These are phyloP conservation scores for Oryza punctata DNA, from an alignment of 176 grass and related monocot genomes.

Conservation along the genomic window DNA sequence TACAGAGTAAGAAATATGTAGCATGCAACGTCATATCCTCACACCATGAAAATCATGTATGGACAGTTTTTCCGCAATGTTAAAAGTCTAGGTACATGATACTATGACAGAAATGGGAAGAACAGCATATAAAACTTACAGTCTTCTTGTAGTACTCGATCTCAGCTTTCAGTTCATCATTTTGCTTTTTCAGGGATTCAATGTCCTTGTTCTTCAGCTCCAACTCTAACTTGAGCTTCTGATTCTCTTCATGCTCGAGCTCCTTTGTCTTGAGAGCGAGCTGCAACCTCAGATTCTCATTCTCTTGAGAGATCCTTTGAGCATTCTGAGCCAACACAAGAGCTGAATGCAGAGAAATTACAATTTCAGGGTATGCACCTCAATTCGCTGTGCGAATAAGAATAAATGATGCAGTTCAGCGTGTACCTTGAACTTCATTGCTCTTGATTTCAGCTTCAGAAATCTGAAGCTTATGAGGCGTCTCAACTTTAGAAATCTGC, in stretches of 20 bases:
- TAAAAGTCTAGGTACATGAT: neutral
- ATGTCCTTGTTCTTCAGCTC: slow-evolving; percentile 20
- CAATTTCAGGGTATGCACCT: neutral
- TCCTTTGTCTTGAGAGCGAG: neutral
- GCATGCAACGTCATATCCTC: no score
- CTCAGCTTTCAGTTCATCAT: slow-evolving; percentile 21
- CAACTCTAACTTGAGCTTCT: slow-evolving; percentile 15
- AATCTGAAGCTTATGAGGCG: no score
- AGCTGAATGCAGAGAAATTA: slow-evolving; percentile 2
- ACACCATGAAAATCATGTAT: neutral
- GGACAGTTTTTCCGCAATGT: neutral
- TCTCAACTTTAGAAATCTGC: neutral
- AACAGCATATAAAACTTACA: slow-evolving; percentile 9
- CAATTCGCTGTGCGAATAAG: no score
- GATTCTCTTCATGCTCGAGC: slow-evolving; percentile 1
- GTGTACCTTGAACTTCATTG: neutral
- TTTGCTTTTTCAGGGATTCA: neutral
- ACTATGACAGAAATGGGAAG: neutral
- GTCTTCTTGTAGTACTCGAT: slow-evolving; percentile 33
- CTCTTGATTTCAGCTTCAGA: neutral
- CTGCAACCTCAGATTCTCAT: slow-evolving; percentile 20
- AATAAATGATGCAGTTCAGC: neutral
- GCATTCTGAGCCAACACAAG: no score
- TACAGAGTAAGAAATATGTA: no score
- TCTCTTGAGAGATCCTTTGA: neutral